Evolutionary conservation across 345 rosid genomes (phyloP).

Genomic region (Excoecaria cochinchinensis): DNA sequence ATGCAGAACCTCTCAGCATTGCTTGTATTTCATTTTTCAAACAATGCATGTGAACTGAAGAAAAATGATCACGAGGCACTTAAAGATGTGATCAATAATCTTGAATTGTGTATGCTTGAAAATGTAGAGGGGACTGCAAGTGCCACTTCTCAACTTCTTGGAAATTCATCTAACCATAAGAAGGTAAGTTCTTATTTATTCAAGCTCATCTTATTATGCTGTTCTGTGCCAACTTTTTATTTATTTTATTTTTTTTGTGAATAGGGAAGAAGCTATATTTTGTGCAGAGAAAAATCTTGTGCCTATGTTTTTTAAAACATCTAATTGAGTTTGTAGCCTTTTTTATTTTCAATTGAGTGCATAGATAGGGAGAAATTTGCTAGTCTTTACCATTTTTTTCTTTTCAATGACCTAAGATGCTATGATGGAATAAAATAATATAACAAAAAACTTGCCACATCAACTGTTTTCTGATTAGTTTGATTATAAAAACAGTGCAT

Average conservation of each 20-base stretch:
- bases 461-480: background rate
- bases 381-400: background rate
- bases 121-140: conserved; percentile 29
- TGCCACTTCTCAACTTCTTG: conserved; percentile 19
- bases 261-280: background rate
- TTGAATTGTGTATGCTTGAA: conserved; percentile 48
- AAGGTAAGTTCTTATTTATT: conserved; percentile 42
- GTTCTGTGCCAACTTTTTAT: background rate
- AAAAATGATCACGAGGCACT: conserved; percentile 52
- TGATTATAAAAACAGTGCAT: too few species aligned
- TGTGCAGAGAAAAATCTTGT: background rate
- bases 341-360: background rate
- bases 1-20: conserved; percentile 70
- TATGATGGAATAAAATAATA: background rate
- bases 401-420: background rate
- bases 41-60: conserved; percentile 49
- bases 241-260: background rate
- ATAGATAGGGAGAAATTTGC: background rate
- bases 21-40: conserved; percentile 60
- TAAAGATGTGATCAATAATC: conserved; percentile 55
- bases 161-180: conserved; percentile 29
- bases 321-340: background rate
- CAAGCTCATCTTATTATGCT: background rate
- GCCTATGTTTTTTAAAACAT: background rate
- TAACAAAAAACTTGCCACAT: background rate